These are phyloP conservation scores for Parascedosporium putredinis DNA, from an alignment of 2,329 filamentous ascomycete genomes.

Conservation along the genomic window DNA sequence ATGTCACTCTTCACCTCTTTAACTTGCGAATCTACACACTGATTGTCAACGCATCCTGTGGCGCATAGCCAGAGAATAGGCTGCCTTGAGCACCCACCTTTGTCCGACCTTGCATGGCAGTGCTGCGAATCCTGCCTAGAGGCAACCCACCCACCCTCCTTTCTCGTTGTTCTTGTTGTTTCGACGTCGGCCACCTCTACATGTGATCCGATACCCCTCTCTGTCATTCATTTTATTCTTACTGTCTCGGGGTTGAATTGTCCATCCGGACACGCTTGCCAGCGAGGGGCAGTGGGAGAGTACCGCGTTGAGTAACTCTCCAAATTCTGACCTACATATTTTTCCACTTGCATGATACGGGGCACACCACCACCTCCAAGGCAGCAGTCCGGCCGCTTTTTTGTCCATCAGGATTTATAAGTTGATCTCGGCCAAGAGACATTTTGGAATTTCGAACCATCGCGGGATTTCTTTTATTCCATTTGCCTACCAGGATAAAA, in stretches of 20 bases:
- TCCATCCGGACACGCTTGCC: not conserved
- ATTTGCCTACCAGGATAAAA: too few species aligned
- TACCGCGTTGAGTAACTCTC: too few species aligned
- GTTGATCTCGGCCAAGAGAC: not conserved
- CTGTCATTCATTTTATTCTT: not conserved
- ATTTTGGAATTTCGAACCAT: too few species aligned
- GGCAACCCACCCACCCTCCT: constrained; percentile 5
- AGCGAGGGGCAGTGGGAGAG: constrained; percentile 1
- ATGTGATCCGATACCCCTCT: constrained; percentile 1
- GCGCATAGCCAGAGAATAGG: constrained; percentile 6
- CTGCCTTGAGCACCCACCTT: constrained; percentile 5
- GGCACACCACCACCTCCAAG: not conserved
- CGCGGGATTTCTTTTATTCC: too few species aligned
- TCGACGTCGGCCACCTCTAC: not conserved
- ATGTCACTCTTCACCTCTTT: constrained; percentile 5
- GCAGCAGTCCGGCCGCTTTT: not conserved
- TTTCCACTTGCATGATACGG: constrained; percentile 2
- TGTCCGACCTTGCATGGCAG: constrained; percentile 6
- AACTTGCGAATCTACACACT: constrained; percentile 5
- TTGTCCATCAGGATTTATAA: not conserved
- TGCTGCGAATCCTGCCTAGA: constrained; percentile 6
- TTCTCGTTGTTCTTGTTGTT: not conserved
- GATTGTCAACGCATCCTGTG: constrained; percentile 8
- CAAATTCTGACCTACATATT: too few species aligned
- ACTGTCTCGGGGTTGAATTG: not conserved